A percentile compares a stretch with the other conserved stretches of the same genome.
These are phyloP conservation scores for Penicillium griseofulvum DNA, from an alignment of 2,329 filamentous ascomycete genomes.

Conservation along the genomic window DNA sequence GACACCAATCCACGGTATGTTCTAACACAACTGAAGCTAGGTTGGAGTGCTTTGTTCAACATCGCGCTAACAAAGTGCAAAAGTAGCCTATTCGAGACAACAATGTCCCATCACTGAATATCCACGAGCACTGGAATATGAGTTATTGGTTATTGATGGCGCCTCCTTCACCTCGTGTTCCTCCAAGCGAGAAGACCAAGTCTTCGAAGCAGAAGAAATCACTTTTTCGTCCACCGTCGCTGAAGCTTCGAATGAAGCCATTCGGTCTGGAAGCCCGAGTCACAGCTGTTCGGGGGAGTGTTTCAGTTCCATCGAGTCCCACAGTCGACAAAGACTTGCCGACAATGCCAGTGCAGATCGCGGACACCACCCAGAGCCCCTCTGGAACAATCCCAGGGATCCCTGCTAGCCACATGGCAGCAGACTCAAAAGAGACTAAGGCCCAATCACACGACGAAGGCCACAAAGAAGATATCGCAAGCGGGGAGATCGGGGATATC, in stretches of 20 bases:
- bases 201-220: not conserved
- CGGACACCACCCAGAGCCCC: not conserved
- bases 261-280: not conserved
- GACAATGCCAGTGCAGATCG: not conserved
- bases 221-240: conserved; percentile 4
- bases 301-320: not conserved
- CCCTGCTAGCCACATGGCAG: not conserved
- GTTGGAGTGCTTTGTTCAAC: not conserved
- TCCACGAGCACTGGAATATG: not conserved
- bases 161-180: not conserved
- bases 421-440: not conserved
- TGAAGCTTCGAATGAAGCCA: conserved; percentile 1
- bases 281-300: conserved; percentile 4
- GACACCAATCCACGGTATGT: not conserved
- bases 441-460: not conserved
- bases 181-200: not conserved
- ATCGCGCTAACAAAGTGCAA: not conserved
- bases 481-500: conserved; percentile 1
- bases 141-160: conserved; percentile 2
- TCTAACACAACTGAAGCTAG: not conserved
- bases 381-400: not conserved
- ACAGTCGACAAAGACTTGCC: not conserved
- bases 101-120: not conserved
- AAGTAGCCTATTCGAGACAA: not conserved
- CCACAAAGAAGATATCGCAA: not conserved